Percentiles rank a stretch among this genome's conserved stretches.
Evolutionary conservation across 1,284 basidiomycete genomes (phyloP).

Genomic region (Papiliotrema laurentii): DNA sequence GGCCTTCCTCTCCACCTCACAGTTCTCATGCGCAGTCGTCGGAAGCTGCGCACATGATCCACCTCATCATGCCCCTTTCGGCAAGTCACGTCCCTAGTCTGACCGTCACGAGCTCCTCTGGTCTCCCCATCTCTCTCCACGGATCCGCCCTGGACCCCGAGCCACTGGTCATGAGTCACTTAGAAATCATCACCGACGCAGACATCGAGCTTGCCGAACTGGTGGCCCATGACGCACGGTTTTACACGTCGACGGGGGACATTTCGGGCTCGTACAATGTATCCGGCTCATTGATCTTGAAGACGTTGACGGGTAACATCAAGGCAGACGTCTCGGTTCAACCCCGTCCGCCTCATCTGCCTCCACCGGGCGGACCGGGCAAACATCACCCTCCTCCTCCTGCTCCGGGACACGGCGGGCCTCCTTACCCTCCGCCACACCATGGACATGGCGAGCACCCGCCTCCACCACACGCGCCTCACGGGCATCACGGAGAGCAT

Average conservation of each 20-base stretch:
- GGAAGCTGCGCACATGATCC: not conserved
- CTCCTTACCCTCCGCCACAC: too few species aligned
- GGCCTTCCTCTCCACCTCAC: not conserved
- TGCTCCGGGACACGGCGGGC: conserved; percentile 2
- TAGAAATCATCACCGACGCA: not conserved
- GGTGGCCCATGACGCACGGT: not conserved
- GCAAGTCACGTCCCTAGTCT: not conserved
- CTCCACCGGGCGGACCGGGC: not conserved
- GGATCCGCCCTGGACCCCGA: not conserved
- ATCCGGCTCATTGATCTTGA: conserved; percentile 15
- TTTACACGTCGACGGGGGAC: conserved; percentile 15
- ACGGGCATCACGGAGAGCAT: conserved; percentile 7
- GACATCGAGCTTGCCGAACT: not conserved
- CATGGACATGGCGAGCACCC: not conserved
- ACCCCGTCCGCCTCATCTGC: conserved; percentile 4
- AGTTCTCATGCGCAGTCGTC: not conserved
- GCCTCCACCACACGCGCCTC: conserved; percentile 4
- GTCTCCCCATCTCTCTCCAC: not conserved
- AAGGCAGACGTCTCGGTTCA: conserved; percentile 23
- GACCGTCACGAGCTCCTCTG: not conserved
- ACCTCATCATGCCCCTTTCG: not conserved
- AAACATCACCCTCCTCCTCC: conserved; percentile 6
- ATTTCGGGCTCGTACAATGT: conserved; percentile 34
- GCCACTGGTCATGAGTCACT: not conserved
- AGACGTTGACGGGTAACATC: conserved; percentile 29